A percentile compares a stretch with the other conserved stretches of the same genome.
These are phyloP conservation scores for Antitrichia curtipendula DNA, from an alignment of 225 moss, liverwort and hornwort genomes.

Conservation along the genomic window DNA sequence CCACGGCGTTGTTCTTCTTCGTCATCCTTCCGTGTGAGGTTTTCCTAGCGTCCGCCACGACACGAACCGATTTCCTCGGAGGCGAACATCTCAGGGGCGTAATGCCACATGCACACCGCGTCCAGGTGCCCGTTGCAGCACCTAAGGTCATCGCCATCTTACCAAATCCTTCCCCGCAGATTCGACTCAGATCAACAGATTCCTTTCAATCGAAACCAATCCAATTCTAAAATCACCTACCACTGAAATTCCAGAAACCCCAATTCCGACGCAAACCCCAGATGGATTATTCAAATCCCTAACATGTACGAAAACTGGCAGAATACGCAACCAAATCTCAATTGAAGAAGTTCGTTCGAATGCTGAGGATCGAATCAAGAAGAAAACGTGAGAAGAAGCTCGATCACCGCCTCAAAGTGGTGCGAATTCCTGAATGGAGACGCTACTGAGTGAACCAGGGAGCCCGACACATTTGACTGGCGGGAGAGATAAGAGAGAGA, in stretches of 20 bases:
- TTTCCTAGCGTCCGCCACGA: slow-evolving; percentile 5
- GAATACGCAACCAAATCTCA: background rate
- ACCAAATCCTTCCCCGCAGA: background rate
- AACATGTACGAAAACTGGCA: background rate
- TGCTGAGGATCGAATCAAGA: background rate
- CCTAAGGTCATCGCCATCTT: slow-evolving; percentile 27
- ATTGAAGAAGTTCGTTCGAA: background rate
- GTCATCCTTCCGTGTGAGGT: slow-evolving; percentile 3
- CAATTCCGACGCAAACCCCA: background rate
- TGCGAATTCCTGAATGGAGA: background rate
- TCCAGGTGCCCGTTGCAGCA: slow-evolving; percentile 4
- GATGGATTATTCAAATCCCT: background rate
- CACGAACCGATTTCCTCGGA: background rate
- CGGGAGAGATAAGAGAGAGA: background rate
- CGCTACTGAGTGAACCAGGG: background rate
- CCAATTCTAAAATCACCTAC: background rate
- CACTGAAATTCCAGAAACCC: background rate
- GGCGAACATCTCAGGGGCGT: background rate
- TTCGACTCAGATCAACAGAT: background rate
- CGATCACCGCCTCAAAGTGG: background rate
- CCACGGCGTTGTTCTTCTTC: slow-evolving; percentile 40
- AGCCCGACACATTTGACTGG: background rate
- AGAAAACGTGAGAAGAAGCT: background rate
- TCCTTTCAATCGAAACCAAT: background rate
- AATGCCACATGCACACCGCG: background rate